These are phyloP conservation scores for Arthrobotrys entomopaga DNA, from an alignment of 2,329 filamentous ascomycete genomes.

Conservation along the genomic window DNA sequence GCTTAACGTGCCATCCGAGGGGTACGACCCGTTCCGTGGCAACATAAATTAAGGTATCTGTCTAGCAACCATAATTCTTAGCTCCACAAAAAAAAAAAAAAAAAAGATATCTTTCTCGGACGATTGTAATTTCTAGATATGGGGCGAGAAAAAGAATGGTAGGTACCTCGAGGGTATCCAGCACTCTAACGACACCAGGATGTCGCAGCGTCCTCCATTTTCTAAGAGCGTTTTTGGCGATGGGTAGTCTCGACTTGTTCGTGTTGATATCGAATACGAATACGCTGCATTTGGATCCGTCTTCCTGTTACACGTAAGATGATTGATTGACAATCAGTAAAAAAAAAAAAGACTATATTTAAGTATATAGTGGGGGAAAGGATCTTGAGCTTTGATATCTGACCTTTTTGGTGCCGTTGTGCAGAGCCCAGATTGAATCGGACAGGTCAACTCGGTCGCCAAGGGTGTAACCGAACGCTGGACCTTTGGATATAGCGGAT, in stretches of 20 bases:
- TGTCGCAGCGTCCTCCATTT: conserved; percentile 93
- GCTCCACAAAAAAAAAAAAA: conserved; percentile 14
- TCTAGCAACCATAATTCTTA: conserved; percentile 66
- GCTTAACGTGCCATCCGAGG: conserved; percentile 86
- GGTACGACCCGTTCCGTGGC: conserved; percentile 90
- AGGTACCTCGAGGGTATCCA: conserved; percentile 85
- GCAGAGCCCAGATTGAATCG: conserved; percentile 94
- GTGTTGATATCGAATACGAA: conserved; percentile 88
- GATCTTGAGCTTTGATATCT: too few relatives aligned
- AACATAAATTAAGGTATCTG: conserved; percentile 94
- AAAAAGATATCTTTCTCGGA: background rate
- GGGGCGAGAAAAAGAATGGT: background rate
- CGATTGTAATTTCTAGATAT: conserved; percentile 33
- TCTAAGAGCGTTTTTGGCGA: conserved; percentile 92
- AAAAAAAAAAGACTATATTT: too few relatives aligned
- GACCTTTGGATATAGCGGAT: conserved; percentile 93
- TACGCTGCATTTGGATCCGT: conserved; percentile 92
- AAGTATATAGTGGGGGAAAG: too few relatives aligned
- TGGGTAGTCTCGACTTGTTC: conserved; percentile 81
- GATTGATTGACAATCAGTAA: too few relatives aligned
- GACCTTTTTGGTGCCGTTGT: conserved; percentile 93
- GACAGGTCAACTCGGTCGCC: conserved; percentile 92
- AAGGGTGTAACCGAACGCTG: conserved; percentile 90
- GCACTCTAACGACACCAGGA: conserved; percentile 90
- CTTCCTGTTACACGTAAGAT: conserved; percentile 71